Evolutionary conservation across 768 basidiomycete genomes (phyloP).

Genomic region (Hygrocybe coccinea): DNA sequence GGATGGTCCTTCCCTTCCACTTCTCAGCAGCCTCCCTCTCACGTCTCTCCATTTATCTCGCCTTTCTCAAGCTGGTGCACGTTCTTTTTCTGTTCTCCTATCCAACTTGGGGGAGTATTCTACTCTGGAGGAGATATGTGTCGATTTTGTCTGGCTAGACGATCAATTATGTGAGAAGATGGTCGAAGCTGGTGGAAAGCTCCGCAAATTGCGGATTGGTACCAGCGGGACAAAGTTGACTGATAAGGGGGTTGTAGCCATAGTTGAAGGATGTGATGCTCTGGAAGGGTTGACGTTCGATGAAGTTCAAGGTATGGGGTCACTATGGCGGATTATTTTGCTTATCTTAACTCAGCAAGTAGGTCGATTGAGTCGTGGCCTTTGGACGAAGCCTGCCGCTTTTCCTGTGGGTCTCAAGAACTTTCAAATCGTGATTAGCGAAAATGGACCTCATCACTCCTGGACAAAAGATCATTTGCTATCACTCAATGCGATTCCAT

Average conservation of each 20-base stretch:
- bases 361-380: constrained; percentile 33
- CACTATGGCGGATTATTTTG: not conserved
- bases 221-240: constrained; percentile 37
- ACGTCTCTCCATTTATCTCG: constrained; percentile 28
- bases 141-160: constrained; percentile 40
- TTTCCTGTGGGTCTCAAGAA: constrained; percentile 25
- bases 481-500: constrained; percentile 29
- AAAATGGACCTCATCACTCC: constrained; percentile 35
- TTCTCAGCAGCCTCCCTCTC: constrained; percentile 26
- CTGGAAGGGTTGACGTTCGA: constrained; percentile 31
- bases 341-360: not conserved
- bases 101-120: constrained; percentile 25
- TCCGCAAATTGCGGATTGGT: constrained; percentile 28
- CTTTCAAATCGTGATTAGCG: constrained; percentile 27
- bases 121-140: constrained; percentile 26
- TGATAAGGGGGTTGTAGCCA: constrained; percentile 29
- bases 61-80: constrained; percentile 33
- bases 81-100: constrained; percentile 26
- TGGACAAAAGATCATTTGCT: constrained; percentile 37
- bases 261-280: constrained; percentile 32
- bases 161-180: constrained; percentile 34
- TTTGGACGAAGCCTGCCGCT: constrained; percentile 31
- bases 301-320: constrained; percentile 34
- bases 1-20: constrained; percentile 34
- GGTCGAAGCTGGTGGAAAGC: constrained; percentile 26